A percentile compares a stretch with the other conserved stretches of the same genome.
These are phyloP conservation scores for Holtermannia corniformis DNA, from an alignment of 768 basidiomycete species.

Conservation along the genomic window DNA sequence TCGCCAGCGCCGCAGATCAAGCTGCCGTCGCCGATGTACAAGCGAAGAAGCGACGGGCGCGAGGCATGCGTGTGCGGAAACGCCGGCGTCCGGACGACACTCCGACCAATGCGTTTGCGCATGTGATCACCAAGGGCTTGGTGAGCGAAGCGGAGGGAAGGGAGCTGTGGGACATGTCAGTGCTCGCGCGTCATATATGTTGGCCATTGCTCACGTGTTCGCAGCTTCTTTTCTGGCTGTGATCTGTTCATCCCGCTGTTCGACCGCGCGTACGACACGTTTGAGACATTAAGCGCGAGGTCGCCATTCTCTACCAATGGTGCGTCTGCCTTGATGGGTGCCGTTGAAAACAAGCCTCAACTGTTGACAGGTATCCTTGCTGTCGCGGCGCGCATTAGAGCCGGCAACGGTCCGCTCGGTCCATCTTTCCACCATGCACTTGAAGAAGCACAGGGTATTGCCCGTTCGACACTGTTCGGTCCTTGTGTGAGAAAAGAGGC, in stretches of 20 bases:
- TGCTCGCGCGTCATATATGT: slow-evolving; percentile 1
- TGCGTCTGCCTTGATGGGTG: slow-evolving; percentile 8
- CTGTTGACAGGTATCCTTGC: slow-evolving; percentile 54
- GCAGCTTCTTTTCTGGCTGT: slow-evolving; percentile 89
- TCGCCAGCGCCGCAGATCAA: slow-evolving; percentile 92
- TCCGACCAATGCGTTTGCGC: slow-evolving; percentile 40
- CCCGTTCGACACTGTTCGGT: slow-evolving; percentile 83
- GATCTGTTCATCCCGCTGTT: slow-evolving; percentile 94
- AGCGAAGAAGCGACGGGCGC: neutral
- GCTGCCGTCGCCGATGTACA: slow-evolving; percentile 42
- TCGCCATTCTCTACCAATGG: slow-evolving; percentile 94
- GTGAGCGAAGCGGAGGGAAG: slow-evolving; percentile 77
- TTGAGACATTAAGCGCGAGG: slow-evolving; percentile 81
- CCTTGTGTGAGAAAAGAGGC: slow-evolving; percentile 91
- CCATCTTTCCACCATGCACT: slow-evolving; percentile 81
- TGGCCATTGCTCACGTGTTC: slow-evolving; percentile 27
- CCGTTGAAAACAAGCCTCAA: neutral
- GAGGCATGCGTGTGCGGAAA: slow-evolving; percentile 28
- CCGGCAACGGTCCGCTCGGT: slow-evolving; percentile 70
- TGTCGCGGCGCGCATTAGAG: slow-evolving; percentile 82
- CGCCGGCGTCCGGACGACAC: slow-evolving; percentile 38
- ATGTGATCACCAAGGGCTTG: slow-evolving; percentile 56
- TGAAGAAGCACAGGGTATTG: slow-evolving; percentile 93
- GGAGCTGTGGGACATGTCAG: slow-evolving; percentile 83
- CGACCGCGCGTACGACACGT: slow-evolving; percentile 85